Percentiles rank a stretch among this genome's conserved stretches.
Evolutionary conservation across 2,329 filamentous ascomycete genomes (phyloP).

Genomic region (Bipolaris victoriae): DNA sequence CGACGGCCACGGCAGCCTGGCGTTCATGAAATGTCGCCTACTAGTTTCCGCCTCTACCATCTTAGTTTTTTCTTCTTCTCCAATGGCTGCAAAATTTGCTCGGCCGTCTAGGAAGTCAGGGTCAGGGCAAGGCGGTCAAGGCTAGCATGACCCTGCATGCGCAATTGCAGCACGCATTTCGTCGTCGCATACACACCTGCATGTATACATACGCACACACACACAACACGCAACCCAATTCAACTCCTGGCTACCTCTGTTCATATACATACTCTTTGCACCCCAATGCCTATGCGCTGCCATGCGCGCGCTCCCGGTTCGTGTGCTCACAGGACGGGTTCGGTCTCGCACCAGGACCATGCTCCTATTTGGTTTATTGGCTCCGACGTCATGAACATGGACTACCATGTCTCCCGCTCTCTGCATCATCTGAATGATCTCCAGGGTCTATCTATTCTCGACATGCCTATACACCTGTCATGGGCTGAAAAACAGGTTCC

Average conservation of each 20-base stretch:
- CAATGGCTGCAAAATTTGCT: slow-evolving; percentile 2
- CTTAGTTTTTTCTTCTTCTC: not conserved
- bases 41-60: not conserved
- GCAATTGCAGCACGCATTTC: slow-evolving; percentile 15
- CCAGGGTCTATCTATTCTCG: slow-evolving; percentile 16
- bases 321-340: slow-evolving; percentile 15
- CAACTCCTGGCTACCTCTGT: slow-evolving; percentile 7
- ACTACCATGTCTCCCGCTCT: slow-evolving; percentile 16
- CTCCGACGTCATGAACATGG: slow-evolving; percentile 25
- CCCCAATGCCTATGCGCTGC: slow-evolving; percentile 5
- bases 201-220: not conserved
- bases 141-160: slow-evolving; percentile 12
- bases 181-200: slow-evolving; percentile 1
- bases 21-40: not conserved
- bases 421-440: slow-evolving; percentile 24
- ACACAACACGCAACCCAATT: not conserved
- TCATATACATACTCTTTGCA: slow-evolving; percentile 12
- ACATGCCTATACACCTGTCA: not conserved
- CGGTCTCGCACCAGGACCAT: slow-evolving; percentile 10
- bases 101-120: not conserved
- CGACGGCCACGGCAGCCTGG: slow-evolving; percentile 1
- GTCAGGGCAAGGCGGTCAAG: slow-evolving; percentile 6
- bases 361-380: slow-evolving; percentile 1
- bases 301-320: slow-evolving; percentile 6
- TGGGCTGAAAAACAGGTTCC: slow-evolving; percentile 8